Evolutionary conservation across 83 land plant species (phyloP).

Genomic region (Picea mariana): DNA sequence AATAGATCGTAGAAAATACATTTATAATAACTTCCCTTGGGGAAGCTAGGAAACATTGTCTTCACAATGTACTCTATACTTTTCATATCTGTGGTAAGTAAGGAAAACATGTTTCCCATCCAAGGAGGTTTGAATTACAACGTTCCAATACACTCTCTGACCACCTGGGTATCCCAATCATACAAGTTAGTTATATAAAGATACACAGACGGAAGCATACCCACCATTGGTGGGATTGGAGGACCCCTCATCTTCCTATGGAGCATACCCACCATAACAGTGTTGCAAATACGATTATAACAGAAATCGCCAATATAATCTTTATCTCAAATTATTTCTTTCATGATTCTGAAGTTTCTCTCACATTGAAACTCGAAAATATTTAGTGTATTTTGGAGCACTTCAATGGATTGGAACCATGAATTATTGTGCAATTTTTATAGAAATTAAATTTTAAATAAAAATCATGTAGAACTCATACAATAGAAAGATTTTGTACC

Average conservation of each 20-base stretch:
- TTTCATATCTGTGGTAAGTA: conserved; percentile 19
- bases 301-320: too few species aligned
- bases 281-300: too few species aligned
- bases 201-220: conserved; percentile 24
- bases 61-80: conserved; percentile 26
- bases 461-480: too few species aligned
- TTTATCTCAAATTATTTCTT: too few species aligned
- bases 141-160: conserved; percentile 23
- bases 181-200: not conserved
- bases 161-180: conserved; percentile 6
- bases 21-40: conserved; percentile 19
- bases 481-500: too few species aligned
- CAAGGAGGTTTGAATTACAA: conserved; percentile 28
- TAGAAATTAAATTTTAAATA: too few species aligned
- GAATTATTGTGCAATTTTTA: too few species aligned
- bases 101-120: conserved; percentile 17
- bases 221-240: conserved; percentile 35
- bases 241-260: conserved; percentile 10
- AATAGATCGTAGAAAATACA: conserved; percentile 21
- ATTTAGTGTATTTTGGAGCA: too few species aligned
- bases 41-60: conserved; percentile 22
- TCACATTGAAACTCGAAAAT: too few species aligned
- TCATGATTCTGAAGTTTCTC: too few species aligned
- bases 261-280: too few species aligned
- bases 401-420: too few species aligned